Base-by-base conservation (phyloP, 2,329 filamentous ascomycete genomes). In the Hyphodiscus sp. region DNA sequence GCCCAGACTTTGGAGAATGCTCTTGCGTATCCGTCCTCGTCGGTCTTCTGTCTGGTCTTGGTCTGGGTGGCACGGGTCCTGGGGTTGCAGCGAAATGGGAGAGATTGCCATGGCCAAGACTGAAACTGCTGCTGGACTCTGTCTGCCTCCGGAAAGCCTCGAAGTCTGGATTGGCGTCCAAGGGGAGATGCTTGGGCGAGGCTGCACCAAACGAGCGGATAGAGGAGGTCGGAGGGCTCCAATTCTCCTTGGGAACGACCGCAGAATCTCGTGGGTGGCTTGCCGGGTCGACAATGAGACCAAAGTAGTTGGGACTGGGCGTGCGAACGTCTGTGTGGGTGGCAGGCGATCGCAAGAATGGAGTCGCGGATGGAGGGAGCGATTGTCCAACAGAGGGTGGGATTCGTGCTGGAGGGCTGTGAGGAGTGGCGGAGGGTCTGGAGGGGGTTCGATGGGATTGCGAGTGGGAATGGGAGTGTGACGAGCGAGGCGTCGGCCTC, bases 291-390 rank as follows among this genome's bases (percentile, higher is more conserved):
- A 89, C 73, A 29, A 83, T 75, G 55, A 95, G 81, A 52, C 87
- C 88, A 68, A 96, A 96, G 70, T 96, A 96, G 68, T 91, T 95
- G 13, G 90, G 89, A 67, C 89, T 92, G 10, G 83, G 73, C 1
- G 78, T 72, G 57, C 76, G 74, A 29, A 54, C 60, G 19, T 61
- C 61, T n/a, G 33, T 50, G 16, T 59, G 57, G 5, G 47, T 41
- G 19, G 41, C 58, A 20, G 66, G 65, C 6, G 65, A 64, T 55
- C 61, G 60, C 26, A 63, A 47, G 13, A 50, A 52, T n/a, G 62
- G 43, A 42, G 23, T 49, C 7, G 57, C 43, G 19, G 42, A 53
- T 10, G 63, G 61, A 43, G 63, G 58, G 16, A 64, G 47, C 16
- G 59, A n/a, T 44, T 63, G 64, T 11, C 64, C 65, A 18, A 64